Conservation (phyloP, 441 rosid species). For the Jatropha podagrica region DNA sequence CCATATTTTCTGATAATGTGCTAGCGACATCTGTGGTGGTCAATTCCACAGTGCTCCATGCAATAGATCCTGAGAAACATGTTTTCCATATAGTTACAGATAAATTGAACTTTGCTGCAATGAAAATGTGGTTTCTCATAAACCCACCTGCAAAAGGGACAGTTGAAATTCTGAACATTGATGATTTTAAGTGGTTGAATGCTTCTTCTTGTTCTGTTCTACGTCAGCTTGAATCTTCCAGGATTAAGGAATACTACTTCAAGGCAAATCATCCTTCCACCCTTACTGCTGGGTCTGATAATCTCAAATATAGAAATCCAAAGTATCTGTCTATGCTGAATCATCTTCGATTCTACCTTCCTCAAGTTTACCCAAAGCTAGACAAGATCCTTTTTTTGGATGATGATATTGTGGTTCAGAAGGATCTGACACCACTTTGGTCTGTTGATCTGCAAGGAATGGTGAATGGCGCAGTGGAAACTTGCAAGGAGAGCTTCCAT, state of each 20-base stretch:
- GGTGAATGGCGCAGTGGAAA: constrained; percentile 98
- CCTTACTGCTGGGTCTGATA: constrained; percentile 72
- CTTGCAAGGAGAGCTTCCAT: constrained; percentile 97
- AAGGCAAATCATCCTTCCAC: constrained; percentile 85
- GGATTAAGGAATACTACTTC: constrained; percentile 90
- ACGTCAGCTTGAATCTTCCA: constrained; percentile 91
- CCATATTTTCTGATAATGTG: constrained; percentile 91
- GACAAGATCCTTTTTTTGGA: constrained; percentile 87
- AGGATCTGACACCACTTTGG: constrained; percentile 92
- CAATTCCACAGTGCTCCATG: constrained; percentile 75
- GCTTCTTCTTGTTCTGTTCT: constrained; percentile 94
- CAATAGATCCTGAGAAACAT: constrained; percentile 74
- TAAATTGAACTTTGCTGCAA: constrained; percentile 79
- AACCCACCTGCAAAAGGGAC: constrained; percentile 70
- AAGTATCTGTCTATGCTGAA: constrained; percentile 97
- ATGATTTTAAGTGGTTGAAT: constrained; percentile 92
- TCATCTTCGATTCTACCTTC: constrained; percentile 96
- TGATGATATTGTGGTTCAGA: constrained; percentile 95
- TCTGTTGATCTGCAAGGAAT: constrained; percentile 75
- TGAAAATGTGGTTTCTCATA: constrained; percentile 91
- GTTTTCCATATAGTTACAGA: constrained; percentile 93
- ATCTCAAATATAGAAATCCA: constrained; percentile 92
- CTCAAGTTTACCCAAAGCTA: constrained; percentile 89
- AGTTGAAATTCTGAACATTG: constrained; percentile 74
- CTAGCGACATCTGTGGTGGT: constrained; percentile 93